Evolutionary conservation across 202 grass and related monocot species (phyloP).

Genomic region (Dendrocalamus latiflorus): DNA sequence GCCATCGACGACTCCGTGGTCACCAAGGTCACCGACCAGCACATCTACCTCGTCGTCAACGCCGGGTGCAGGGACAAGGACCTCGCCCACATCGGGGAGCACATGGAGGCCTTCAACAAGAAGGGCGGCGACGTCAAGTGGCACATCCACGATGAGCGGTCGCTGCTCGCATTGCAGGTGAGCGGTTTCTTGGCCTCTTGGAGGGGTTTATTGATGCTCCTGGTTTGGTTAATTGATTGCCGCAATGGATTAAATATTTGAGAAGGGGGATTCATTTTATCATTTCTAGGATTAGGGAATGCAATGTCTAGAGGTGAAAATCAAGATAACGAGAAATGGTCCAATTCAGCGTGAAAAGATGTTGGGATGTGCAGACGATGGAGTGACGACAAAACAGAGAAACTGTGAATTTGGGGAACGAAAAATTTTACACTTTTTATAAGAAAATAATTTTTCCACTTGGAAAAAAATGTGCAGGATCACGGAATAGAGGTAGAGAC

Average conservation of each 20-base stretch:
- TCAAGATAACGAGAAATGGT: neutral
- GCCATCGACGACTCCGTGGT: conserved; percentile 84
- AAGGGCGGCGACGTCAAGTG: conserved; percentile 79
- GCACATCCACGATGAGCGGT: conserved; percentile 96
- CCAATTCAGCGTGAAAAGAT: neutral
- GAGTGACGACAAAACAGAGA: too few species aligned
- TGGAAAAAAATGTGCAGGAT: neutral
- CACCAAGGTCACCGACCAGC: conserved; percentile 82
- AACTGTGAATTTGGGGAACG: too few species aligned
- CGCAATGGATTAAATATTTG: neutral
- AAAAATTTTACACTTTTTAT: neutral
- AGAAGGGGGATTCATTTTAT: neutral
- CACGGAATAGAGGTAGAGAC: neutral
- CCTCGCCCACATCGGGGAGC: conserved; percentile 77
- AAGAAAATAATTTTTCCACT: neutral
- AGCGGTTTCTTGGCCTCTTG: neutral
- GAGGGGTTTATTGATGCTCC: neutral
- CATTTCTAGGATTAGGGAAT: neutral
- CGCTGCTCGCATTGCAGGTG: conserved; percentile 92
- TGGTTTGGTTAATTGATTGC: neutral
- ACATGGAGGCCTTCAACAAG: conserved; percentile 73
- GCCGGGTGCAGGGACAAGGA: conserved; percentile 97
- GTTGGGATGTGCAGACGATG: too few species aligned
- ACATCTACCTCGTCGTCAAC: conserved; percentile 97
- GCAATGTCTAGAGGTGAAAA: neutral